Percentiles rank a stretch among this genome's conserved stretches.
These are phyloP conservation scores for Gilbertella persicaria DNA, from an alignment of 371 early-diverging fungal species.

Conservation along the genomic window DNA sequence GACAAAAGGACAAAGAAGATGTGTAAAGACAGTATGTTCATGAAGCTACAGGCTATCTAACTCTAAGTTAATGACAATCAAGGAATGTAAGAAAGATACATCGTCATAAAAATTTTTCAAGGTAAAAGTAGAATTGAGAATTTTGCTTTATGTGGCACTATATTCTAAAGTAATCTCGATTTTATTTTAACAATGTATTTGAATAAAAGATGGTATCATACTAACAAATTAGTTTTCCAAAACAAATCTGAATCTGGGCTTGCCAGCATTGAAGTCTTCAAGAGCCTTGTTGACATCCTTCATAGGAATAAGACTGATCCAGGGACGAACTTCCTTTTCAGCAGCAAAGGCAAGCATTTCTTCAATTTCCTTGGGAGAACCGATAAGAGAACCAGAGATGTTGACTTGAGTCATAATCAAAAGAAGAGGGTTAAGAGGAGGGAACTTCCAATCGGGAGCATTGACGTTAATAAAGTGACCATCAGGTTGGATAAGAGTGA, in stretches of 20 bases:
- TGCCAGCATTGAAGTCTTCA: slow-evolving; percentile 53
- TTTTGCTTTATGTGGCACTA: too few species aligned
- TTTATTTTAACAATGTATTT: slow-evolving; percentile 41
- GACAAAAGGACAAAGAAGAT: too few species aligned
- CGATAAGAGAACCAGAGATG: slow-evolving; percentile 67
- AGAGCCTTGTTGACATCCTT: slow-evolving; percentile 59
- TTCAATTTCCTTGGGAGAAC: slow-evolving; percentile 44
- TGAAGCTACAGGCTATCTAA: too few species aligned
- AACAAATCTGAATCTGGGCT: slow-evolving; percentile 67
- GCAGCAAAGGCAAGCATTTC: slow-evolving; percentile 70
- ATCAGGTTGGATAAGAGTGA: slow-evolving; percentile 42
- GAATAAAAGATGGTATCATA: slow-evolving; percentile 12
- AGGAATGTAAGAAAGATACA: too few species aligned
- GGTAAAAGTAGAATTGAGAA: slow-evolving; percentile 64
- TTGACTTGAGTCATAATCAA: slow-evolving; percentile 32
- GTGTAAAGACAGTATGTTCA: too few species aligned
- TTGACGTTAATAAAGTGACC: slow-evolving; percentile 61
- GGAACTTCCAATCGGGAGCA: slow-evolving; percentile 51
- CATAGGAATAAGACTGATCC: slow-evolving; percentile 62
- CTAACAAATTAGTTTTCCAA: slow-evolving; percentile 38
- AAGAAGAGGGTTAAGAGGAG: neutral
- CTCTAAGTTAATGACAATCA: too few species aligned
- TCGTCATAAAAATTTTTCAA: too few species aligned
- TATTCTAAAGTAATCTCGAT: too few species aligned
- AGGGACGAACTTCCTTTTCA: slow-evolving; percentile 59